Evolutionary conservation across 2,329 filamentous ascomycete species (phyloP), one percentile per base, ranked within the genome.

Genomic region (Ascomycota sp.): DNA sequence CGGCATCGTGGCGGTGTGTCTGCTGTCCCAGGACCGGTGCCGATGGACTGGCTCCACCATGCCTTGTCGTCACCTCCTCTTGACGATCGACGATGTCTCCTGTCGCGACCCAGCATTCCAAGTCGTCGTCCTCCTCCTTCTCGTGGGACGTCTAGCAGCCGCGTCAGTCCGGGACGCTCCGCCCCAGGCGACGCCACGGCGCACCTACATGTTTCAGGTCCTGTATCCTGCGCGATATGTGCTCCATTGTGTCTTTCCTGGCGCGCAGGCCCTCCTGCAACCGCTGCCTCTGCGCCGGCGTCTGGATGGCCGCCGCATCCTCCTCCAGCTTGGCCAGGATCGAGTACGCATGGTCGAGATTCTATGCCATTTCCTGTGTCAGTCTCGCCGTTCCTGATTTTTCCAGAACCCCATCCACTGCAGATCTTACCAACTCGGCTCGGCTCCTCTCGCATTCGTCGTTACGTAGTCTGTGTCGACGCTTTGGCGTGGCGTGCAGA

Each of bases 321-420:
- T 80, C 75, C 46, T 83, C 79, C 25, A 82, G 63, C 34, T 64
- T 71, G 13, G 75, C 64, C 32, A 85, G 66, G 20, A 79, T 61
- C 1, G 61, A 63, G 25, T 72, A 69, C 13, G 79, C 78, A 46
- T 78, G 69, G 39, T 77, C 67, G 35, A 86, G 57, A 42, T 82
- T 85, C 69, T 79, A 36, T n/a, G n/a, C n/a, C n/a, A n/a, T n/a
- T n/a, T n/a, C n/a, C n/a, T n/a, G n/a, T n/a, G n/a, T n/a, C n/a
- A n/a, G n/a, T n/a, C n/a, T n/a, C n/a, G n/a, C n/a, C n/a, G n/a
- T n/a, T n/a, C n/a, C n/a, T n/a, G n/a, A n/a, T n/a, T n/a, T n/a
- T n/a, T n/a, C n/a, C n/a, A n/a, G n/a, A n/a, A n/a, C n/a, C n/a
- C n/a, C n/a, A n/a, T n/a, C n/a, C n/a, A n/a, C n/a, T n/a, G n/a